Evolutionary conservation across 2,329 filamentous ascomycete species (phyloP), one percentile per base, ranked within the genome.

Genomic region (Colletotrichum viniferum): DNA sequence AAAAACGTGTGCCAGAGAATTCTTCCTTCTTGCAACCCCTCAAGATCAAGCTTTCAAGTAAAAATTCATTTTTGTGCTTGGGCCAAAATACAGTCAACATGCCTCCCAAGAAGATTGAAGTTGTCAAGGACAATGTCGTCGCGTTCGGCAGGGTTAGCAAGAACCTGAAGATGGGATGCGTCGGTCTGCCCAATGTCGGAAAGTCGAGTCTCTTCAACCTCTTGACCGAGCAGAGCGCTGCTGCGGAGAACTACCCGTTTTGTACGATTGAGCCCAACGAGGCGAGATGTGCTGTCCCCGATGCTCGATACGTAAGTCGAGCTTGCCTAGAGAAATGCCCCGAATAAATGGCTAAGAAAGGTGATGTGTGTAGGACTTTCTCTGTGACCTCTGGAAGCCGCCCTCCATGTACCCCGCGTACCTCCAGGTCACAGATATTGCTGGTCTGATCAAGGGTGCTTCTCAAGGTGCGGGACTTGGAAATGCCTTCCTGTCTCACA

Each of bases 251-350:
- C 77, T 87, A 87, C 74, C 85, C 86, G 1, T 87, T 87, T 69
- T 87, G 86, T 78, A 87, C 86, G 0, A 87, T 87, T 80, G 86
- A 87, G 81, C 86, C 86, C 52, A 87, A 87, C 28, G 85, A 87
- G 80, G 85, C 85, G 69, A 84, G 86, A 78, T 87, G 86, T 81
- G 81, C 84, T 71, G 86, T 87, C 66, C 86, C 86, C 3, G 86
- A 87, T 77, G 81, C 79, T 65, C 81, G 86, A 83, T 87, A 87
- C 78, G 85, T 86, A 79, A 79, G 85, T 81, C 26, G 61, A 66
- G 12, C 32, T 6, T 43, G n/a, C 56, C 55, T 28, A 10, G 16
- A 52, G 2, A 10, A 55, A 55, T 5, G 12, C 9, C 24, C 5
- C n/a, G 56, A 67, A 8, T 14, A 60, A 18, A 34, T 61, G 24